phyloP scores from a whole-genome alignment of 2,329 filamentous ascomycete species.

The Colletotrichum echinochloae region DNA sequence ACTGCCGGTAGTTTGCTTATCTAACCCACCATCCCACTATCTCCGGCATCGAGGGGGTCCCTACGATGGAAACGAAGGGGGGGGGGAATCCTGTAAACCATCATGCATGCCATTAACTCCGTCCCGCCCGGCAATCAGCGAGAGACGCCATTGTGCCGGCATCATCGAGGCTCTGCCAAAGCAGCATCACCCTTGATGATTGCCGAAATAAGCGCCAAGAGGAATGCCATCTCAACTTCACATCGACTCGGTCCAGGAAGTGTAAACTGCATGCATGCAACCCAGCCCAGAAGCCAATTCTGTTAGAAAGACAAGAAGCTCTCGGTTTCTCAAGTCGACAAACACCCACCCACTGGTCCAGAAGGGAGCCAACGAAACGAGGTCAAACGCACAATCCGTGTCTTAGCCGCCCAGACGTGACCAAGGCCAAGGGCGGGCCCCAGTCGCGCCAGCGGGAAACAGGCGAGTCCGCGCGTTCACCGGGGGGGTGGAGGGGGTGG shows the following conservation, averaged over 20 bases:
- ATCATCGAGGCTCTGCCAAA: conserved; percentile 29
- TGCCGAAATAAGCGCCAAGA: conserved; percentile 8
- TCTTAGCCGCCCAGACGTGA: conserved; percentile 28
- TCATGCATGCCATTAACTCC: conserved; percentile 11
- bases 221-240: conserved; percentile 33
- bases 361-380: too few species aligned
- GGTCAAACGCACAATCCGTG: not conserved
- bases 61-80: conserved; percentile 1
- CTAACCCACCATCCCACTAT: conserved; percentile 20
- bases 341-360: too few species aligned
- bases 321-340: not conserved
- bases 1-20: conserved; percentile 11
- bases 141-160: conserved; percentile 23
- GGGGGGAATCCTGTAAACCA: too few species aligned
- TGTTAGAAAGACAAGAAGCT: not conserved
- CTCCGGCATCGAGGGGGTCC: conserved; percentile 22
- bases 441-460: not conserved
- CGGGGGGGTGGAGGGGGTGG: too few species aligned
- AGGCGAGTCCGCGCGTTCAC: conserved; percentile 29
- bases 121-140: conserved; percentile 11
- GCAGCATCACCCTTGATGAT: conserved; percentile 32
- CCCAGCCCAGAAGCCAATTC: conserved; percentile 13
- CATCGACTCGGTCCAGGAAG: not conserved
- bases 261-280: not conserved
- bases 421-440: not conserved